Evolutionary conservation across 495 filamentous ascomycete genomes (phyloP), one percentile per base, ranked within the genome.

Genomic region (Penicillium maclennaniae): DNA sequence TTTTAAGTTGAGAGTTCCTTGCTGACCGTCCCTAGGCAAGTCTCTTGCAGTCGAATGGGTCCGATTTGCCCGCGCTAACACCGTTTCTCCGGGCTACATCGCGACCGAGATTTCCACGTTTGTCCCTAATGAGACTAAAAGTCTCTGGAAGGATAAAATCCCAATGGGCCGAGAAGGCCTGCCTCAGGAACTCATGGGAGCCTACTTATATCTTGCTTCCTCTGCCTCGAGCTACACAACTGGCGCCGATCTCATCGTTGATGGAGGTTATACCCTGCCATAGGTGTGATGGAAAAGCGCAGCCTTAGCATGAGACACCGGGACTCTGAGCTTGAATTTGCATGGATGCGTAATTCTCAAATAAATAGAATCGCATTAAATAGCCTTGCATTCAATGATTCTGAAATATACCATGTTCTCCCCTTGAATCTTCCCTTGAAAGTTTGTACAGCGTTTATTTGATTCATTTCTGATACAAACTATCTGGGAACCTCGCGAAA

Each of bases 41-140:
- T 85, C 83, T 26, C 72, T 95, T 6, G 89, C 89, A 2, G 79
- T 92, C n/a, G 89, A 95, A 64, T 92, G 88, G 87, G 79, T 84
- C 7, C 41, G 42, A 38, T 81, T 80, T 16, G 92, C 89, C 59
- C 78, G 90, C 17, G 85, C 77, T 37, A 95, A 95, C 67, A 79
- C 79, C 21, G 69, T 95, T n/a, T 88, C 83, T 5, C 90, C 89
- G 6, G 89, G 90, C 8, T 95, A 91, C 63, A 90, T 92, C 55
- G 79, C 78, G 28, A 93, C 88, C 2, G 86, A 87, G 53, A 84
- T 92, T 51, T 86, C 75, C 27, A 34, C 45, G 19, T 49, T 56
- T 8, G 43, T 45, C 15, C n/a, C 55, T 4, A 43, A 45, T 43
- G 47, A 47, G 39, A 50, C 53, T 9, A 57, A 60, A 46, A 54